A percentile compares a stretch with the other conserved stretches of the same genome.
Evolutionary conservation across 148 eudicot genomes (phyloP).

Genomic region (Tetragonia tetragonoides): DNA sequence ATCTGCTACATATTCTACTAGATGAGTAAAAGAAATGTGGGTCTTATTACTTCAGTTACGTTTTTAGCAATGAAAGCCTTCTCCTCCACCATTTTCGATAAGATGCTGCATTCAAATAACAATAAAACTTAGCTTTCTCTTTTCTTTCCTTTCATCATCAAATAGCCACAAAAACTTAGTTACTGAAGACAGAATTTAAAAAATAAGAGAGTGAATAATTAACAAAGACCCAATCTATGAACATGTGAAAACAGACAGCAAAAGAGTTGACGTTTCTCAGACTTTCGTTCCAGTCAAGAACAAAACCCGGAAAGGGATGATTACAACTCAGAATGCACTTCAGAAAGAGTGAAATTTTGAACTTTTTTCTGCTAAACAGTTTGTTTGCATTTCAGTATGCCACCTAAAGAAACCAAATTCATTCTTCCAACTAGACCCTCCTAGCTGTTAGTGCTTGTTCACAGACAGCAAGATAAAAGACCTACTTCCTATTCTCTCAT

Average conservation of each 20-base stretch:
- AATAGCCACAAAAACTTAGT: neutral
- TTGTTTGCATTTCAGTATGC: too few relatives aligned
- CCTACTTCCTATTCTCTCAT: neutral
- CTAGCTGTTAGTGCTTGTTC: neutral
- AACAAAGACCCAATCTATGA: neutral
- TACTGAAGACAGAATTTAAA: neutral
- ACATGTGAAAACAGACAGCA: neutral
- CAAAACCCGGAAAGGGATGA: neutral
- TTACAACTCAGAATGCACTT: neutral
- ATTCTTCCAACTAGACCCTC: too few relatives aligned
- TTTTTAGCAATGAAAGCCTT: slow-evolving; percentile 59
- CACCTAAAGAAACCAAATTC: too few relatives aligned
- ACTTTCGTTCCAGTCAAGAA: neutral
- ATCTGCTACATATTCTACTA: neutral
- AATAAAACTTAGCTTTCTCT: too few relatives aligned
- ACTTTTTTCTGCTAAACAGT: too few relatives aligned
- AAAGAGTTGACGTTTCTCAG: too few relatives aligned
- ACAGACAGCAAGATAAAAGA: neutral
- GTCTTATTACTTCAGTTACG: slow-evolving; percentile 65
- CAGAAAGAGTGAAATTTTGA: too few relatives aligned
- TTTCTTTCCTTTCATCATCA: neutral
- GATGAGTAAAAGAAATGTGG: neutral
- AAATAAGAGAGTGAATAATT: neutral
- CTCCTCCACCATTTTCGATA: slow-evolving; percentile 40
- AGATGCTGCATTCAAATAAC: slow-evolving; percentile 9